Base-by-base conservation (phyloP, 208 protist genomes). In the Herpetomonas samuelpessoai region DNA sequence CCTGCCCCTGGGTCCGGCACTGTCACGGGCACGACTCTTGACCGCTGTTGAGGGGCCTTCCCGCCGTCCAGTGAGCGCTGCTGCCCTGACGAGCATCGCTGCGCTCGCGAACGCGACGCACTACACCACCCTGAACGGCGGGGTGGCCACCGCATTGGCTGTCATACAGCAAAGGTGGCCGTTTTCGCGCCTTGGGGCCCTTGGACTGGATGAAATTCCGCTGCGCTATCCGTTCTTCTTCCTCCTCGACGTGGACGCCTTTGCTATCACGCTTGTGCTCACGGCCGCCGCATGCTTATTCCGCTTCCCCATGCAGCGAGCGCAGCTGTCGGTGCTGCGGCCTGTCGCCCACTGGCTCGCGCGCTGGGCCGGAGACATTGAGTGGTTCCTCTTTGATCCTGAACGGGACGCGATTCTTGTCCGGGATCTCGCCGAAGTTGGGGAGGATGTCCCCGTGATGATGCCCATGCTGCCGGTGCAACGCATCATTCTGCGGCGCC, bases 331-430 rank as follows among this genome's bases (percentile, higher is more conserved):
- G 45, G 19, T 81, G 14, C 49, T 92, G 12, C 64, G 65, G 21
- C 74, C 73, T 1, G 25, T 83, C 22, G 55, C 65, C 3, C 61
- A 58, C 38, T 88, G 68, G 56, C 28, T 88, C 16, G 74, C 69
- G 6, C 41, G 65, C 6, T n/a, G 60, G 48, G 53, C 87, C 25
- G 61, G 86, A 28, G 49, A 60, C 26, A 65, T 92, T 68, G 86
- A 86, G 54, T 57, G 63, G 19, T 92, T 83, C 67, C 68, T 92
- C 27, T 89, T 92, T 55, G 79, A 88, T 44, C 38, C 31, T 28
- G 76, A 84, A 16, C 74, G 74, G 25, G n/a, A 66, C 12, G 39
- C 22, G 24, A 54, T 68, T 30, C 35, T 81, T 25, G 68, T 72
- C 38, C 6, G 16, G 22, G 72, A 65, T 56, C 62, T 81, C 19